Conservation (phyloP, 2,329 filamentous ascomycete species). For the Westerdykella ornata region DNA sequence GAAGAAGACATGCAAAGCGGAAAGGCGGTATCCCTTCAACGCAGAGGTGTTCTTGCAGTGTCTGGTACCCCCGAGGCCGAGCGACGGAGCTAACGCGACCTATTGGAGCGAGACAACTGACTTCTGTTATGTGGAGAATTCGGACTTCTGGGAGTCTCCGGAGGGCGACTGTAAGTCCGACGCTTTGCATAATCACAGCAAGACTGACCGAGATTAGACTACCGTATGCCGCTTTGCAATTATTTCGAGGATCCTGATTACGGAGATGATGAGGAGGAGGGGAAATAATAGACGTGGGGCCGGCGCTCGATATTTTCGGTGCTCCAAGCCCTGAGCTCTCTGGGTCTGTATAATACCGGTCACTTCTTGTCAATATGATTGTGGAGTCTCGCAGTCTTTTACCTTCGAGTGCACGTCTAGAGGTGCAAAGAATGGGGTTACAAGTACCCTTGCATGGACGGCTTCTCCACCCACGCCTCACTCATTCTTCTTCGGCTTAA, state of each 20-base stretch:
- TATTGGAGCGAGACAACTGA: slow-evolving; percentile 26
- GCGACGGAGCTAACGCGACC: slow-evolving; percentile 12
- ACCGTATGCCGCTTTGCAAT: slow-evolving; percentile 19
- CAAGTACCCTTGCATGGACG: too few relatives aligned
- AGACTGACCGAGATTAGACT: slow-evolving; percentile 7
- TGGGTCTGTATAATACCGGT: too few relatives aligned
- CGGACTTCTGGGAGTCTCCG: slow-evolving; percentile 23
- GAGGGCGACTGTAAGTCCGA: slow-evolving; percentile 17
- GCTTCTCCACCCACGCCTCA: too few relatives aligned
- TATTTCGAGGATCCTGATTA: slow-evolving; percentile 11
- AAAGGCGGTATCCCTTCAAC: slow-evolving; percentile 19
- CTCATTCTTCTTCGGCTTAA: slow-evolving; percentile 25
- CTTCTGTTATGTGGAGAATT: slow-evolving; percentile 24
- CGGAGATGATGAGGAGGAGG: neutral
- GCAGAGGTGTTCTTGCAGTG: slow-evolving; percentile 25
- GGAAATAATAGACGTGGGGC: too few relatives aligned
- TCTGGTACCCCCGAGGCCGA: slow-evolving; percentile 5
- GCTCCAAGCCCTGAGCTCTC: too few relatives aligned
- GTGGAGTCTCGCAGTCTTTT: neutral
- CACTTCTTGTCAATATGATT: too few relatives aligned
- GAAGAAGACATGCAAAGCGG: slow-evolving; percentile 7
- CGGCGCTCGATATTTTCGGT: too few relatives aligned
- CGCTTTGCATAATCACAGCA: neutral
- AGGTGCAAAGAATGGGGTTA: too few relatives aligned
- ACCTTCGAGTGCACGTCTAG: neutral